These are phyloP conservation scores for Herpotrichia juniperi DNA, from an alignment of 2,329 filamentous ascomycete species.

Conservation along the genomic window DNA sequence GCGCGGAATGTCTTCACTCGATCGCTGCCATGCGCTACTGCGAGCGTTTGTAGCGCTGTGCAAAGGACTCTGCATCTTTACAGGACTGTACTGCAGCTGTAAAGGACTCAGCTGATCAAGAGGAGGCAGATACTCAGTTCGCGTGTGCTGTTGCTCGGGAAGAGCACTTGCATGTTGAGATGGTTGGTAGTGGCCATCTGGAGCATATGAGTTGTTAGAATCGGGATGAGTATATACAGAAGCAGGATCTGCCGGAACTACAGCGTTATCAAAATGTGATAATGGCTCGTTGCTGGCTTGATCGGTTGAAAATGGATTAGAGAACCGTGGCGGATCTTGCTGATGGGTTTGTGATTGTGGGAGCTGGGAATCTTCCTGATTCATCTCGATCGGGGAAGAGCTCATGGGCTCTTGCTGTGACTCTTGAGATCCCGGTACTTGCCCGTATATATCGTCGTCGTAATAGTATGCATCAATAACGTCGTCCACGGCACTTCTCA, in stretches of 20 bases:
- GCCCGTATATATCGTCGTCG: constrained; percentile 57
- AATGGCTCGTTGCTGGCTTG: neutral
- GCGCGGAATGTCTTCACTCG: neutral
- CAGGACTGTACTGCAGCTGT: constrained; percentile 6
- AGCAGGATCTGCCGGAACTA: neutral
- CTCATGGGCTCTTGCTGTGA: neutral
- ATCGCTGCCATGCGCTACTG: neutral
- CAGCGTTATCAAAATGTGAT: neutral
- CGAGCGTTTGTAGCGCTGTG: neutral
- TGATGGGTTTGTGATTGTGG: neutral
- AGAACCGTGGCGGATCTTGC: neutral
- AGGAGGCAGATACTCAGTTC: neutral
- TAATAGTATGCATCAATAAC: constrained; percentile 66
- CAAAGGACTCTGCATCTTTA: neutral
- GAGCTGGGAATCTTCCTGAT: neutral
- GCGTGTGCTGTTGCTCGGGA: neutral
- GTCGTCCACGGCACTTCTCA: constrained; percentile 63
- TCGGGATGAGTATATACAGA: neutral
- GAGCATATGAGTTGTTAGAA: neutral
- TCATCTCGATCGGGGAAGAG: neutral
- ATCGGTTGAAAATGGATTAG: neutral
- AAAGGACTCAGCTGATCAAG: constrained; percentile 6
- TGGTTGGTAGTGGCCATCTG: neutral
- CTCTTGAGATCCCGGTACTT: neutral
- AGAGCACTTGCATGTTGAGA: neutral